Base-by-base conservation (phyloP, 108 stramenopile species). In the Schizochytrium sp. region DNA sequence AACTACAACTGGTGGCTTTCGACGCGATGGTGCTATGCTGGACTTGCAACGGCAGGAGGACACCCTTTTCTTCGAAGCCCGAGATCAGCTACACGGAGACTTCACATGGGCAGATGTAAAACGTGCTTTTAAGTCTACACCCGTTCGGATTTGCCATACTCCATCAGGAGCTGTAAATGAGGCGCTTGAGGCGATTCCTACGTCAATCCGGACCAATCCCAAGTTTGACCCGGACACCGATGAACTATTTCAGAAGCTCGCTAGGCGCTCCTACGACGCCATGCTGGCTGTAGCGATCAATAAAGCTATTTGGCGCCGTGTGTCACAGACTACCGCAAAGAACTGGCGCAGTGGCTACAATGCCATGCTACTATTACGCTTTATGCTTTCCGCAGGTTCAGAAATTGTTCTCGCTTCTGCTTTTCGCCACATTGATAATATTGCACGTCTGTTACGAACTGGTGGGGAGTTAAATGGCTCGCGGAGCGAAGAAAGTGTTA, bases 321-420 rank as follows among this genome's bases (percentile, higher is more conserved):
- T 83, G 15, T 17, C 53, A n/a, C 76, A 83, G 5, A 83, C 76
- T 42, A 47, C 50, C 0, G 76, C 47, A 55, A 83, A 83, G 53
- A 83, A 55, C 47, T 83, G 76, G 76, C 76, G 76, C 10, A 53
- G 17, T n/a, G 76, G 76, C 10, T 83, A 40, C 76, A 83, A 83
- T 42, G 76, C 76, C 10, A 83, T 83, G 76, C 19, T 83, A 10
- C 40, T 83, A 1, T 53, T 83, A 2, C 47, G 76, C 50, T 83
- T 55, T 40, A 49, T 83, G 53, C 45, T 83, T 28, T 83, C 76
- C 15, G 76, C 76, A 0, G 76, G 76, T 12, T 83, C 76, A 83
- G 76, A 83, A 40, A 50, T 83, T 7, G 76, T 55, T 10, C 5
- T 83, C 12, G 76, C 76, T 13, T 83, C 76, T 5, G 76, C 76